Conservation (phyloP, 345 rosid genomes). For the Rhizophora apiculata region DNA sequence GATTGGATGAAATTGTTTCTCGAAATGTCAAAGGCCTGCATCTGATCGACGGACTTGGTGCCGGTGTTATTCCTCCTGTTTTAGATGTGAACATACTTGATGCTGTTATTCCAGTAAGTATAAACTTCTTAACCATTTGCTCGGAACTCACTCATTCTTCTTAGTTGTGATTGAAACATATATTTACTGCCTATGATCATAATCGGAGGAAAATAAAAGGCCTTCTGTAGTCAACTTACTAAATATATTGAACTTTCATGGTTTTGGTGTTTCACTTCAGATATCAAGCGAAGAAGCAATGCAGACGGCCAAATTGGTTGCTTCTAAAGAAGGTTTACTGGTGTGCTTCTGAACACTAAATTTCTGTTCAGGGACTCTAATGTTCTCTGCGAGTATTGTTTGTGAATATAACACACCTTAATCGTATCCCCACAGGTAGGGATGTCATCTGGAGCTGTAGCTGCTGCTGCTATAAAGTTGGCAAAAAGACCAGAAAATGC, state of each 20-base stretch:
- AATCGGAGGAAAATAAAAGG: not conserved
- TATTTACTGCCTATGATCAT: not conserved
- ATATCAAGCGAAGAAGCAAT: slow-evolving; percentile 25
- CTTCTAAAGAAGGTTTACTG: slow-evolving; percentile 28
- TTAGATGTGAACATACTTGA: slow-evolving; percentile 47
- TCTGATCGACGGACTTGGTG: slow-evolving; percentile 57
- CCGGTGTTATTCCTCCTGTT: slow-evolving; percentile 43
- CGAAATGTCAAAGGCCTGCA: slow-evolving; percentile 37
- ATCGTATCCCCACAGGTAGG: slow-evolving; percentile 56
- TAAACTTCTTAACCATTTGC: not conserved
- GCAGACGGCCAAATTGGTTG: slow-evolving; percentile 17
- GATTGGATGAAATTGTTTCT: not conserved
- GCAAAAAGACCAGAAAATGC: slow-evolving; percentile 90
- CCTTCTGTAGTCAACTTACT: not conserved
- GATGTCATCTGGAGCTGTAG: slow-evolving; percentile 96
- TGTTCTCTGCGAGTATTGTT: too few species aligned
- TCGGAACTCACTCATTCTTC: not conserved
- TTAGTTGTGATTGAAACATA: not conserved
- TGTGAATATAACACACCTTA: too few species aligned
- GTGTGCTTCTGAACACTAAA: not conserved
- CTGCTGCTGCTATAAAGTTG: slow-evolving; percentile 79
- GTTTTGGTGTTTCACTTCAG: not conserved
- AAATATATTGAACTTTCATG: not conserved
- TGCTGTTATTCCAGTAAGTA: slow-evolving; percentile 47
- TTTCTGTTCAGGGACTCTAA: not conserved